Percentiles rank a stretch among this genome's conserved stretches.
Conservation (phyloP, 768 basidiomycete species). For the Lactifluus pinguis region DNA sequence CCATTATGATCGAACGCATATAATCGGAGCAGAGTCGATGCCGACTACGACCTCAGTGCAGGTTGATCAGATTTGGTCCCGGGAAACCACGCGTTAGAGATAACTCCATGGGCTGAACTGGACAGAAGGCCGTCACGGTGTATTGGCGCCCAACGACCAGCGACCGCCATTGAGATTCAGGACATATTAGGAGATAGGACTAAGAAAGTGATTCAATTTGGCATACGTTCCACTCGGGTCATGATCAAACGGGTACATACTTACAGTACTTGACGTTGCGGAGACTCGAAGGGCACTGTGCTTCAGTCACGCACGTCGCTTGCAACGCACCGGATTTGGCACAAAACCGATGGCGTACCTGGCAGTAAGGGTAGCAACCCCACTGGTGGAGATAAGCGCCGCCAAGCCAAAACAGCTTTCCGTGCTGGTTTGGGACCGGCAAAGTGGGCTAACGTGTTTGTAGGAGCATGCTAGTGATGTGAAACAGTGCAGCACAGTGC, state of each 20-base stretch:
- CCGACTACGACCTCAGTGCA: background rate
- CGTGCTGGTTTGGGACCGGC: too few species aligned
- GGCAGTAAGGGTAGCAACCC: too few species aligned
- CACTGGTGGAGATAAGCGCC: too few species aligned
- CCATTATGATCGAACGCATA: background rate
- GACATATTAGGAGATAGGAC: background rate
- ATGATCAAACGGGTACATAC: background rate
- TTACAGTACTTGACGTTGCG: background rate
- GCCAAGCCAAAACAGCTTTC: too few species aligned
- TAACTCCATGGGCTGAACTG: background rate
- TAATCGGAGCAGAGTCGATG: background rate
- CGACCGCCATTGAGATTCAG: background rate
- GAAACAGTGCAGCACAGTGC: too few species aligned
- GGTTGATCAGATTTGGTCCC: background rate
- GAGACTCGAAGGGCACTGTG: background rate
- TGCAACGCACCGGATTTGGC: background rate
- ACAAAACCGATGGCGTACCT: background rate
- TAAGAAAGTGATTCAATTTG: background rate
- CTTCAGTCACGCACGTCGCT: background rate
- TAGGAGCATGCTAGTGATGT: too few species aligned
- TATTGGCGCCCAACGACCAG: background rate
- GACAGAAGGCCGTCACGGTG: background rate
- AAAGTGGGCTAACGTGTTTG: too few species aligned
- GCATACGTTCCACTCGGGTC: background rate
- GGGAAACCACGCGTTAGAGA: background rate